A percentile compares a stretch with the other conserved stretches of the same genome.
Evolutionary conservation across 2,329 filamentous ascomycete species (phyloP).

Genomic region (Ilyonectria sp.): DNA sequence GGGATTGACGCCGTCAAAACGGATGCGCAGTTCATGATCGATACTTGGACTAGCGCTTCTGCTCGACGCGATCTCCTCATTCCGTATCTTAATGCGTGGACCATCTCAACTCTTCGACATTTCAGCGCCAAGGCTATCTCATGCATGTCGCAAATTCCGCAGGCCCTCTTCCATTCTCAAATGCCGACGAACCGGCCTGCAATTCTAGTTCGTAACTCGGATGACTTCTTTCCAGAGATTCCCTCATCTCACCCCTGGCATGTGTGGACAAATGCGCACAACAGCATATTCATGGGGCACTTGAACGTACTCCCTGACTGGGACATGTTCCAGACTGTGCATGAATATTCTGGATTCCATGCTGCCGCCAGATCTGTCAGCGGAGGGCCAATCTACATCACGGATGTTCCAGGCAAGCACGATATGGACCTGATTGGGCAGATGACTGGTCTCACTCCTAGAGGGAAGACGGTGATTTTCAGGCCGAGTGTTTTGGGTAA

Average conservation of each 20-base stretch:
- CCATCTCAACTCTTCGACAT: constrained; percentile 80
- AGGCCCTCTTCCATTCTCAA: constrained; percentile 88
- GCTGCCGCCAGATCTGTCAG: constrained; percentile 91
- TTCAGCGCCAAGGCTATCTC: constrained; percentile 86
- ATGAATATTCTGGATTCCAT: constrained; percentile 84
- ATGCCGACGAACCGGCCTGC: constrained; percentile 82
- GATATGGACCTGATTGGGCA: constrained; percentile 81
- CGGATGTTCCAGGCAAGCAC: constrained; percentile 88
- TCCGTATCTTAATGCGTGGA: constrained; percentile 90
- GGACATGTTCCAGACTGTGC: constrained; percentile 79
- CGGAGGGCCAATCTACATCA: constrained; percentile 95
- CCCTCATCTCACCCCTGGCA: constrained; percentile 92
- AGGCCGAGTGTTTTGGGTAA: constrained; percentile 83
- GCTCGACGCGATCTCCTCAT: constrained; percentile 80
- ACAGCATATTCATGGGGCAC: constrained; percentile 84
- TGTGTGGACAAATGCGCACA: constrained; percentile 94
- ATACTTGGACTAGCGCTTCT: constrained; percentile 78
- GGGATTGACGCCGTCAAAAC: constrained; percentile 93
- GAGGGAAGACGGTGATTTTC: constrained; percentile 84
- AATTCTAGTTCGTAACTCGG: constrained; percentile 87
- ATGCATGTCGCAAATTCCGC: constrained; percentile 94
- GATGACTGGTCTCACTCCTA: constrained; percentile 82
- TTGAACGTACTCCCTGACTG: constrained; percentile 90
- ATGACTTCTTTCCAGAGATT: constrained; percentile 91
- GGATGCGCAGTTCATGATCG: constrained; percentile 92